Base-by-base conservation (phyloP, 2,329 filamentous ascomycete species). In the Capronia americana region DNA sequence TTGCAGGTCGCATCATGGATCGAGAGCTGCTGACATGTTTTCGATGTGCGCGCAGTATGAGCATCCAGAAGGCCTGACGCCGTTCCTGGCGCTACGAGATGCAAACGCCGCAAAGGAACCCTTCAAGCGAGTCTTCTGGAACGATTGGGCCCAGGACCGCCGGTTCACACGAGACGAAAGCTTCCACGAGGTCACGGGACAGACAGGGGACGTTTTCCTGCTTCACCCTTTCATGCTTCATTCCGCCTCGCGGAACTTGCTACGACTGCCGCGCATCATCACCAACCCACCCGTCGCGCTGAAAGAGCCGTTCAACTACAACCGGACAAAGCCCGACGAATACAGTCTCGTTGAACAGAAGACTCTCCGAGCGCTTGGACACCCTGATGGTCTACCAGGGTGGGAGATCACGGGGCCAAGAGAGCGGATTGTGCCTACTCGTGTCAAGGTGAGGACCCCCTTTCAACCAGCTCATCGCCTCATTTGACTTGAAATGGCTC, bases 41-140 rank as follows among this genome's bases (percentile, higher is more conserved):
- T n/a, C n/a, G n/a, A n/a, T n/a, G n/a, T n/a, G n/a, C n/a, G n/a
- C 14, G 28, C 57, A 60, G 85, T 81, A 86, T 69, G 82, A 85
- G 2, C 83, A 91, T 71, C 88, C 88, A 0, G 85, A 87, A 67
- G 89, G 89, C 1, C 86, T 90, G 23, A 86, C 83, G 20, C 88
- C 88, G 23, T 82, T 84, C 34, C 90, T 91, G 87, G 81, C 81
- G 14, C 57, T 44, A 23, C 32, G 32, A 34, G 7, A 59, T 17
- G 38, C 38, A n/a, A n/a, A n/a, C n/a, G n/a, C 30, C 48, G 28
- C 28, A 2, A 26, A 4, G 20, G 23, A 57, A 11, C 56, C 32
- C 20, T 66, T 72, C 51, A n/a, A n/a, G n/a, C n/a, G n/a, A n/a
- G 63, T 69, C 55, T 74, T 74, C 77, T 86, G 83, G 75, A 75